phyloP scores from a whole-genome alignment of 495 filamentous ascomycete genomes.

The Chaetomidium leptoderma region DNA sequence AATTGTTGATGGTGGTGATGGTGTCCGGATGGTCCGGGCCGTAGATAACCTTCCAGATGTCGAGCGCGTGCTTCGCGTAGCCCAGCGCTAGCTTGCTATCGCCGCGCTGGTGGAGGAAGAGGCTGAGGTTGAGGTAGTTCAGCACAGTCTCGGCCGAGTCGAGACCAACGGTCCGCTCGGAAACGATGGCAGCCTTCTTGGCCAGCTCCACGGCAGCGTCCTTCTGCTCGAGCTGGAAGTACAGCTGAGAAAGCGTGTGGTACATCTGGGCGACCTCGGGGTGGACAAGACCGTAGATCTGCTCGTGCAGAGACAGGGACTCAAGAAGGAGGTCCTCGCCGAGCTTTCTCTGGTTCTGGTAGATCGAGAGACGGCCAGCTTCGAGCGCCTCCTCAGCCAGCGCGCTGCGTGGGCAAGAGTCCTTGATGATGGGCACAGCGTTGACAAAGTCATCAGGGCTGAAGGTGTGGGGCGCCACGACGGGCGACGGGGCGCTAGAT shows the following conservation, averaged over 20 bases:
- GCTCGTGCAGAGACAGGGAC: constrained; percentile 92
- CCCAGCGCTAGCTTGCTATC: constrained; percentile 78
- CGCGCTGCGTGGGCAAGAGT: constrained; percentile 79
- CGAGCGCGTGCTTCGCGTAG: constrained; percentile 88
- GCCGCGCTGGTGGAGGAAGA: constrained; percentile 89
- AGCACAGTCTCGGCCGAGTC: constrained; percentile 92
- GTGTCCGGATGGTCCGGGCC: constrained; percentile 91
- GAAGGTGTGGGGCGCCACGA: constrained; percentile 60
- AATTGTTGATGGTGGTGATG: constrained; percentile 98
- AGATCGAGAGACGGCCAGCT: constrained; percentile 88
- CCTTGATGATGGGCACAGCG: constrained; percentile 88
- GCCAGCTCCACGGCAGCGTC: constrained; percentile 90
- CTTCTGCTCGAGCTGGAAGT: constrained; percentile 95
- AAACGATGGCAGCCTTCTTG: constrained; percentile 91
- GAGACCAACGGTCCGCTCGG: constrained; percentile 89
- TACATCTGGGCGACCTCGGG: constrained; percentile 95
- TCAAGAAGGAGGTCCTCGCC: constrained; percentile 95
- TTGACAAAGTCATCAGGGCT: constrained; percentile 81
- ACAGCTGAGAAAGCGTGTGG: constrained; percentile 88
- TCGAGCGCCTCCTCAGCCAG: constrained; percentile 95
- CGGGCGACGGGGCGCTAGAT: constrained; percentile 50
- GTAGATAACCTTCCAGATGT: constrained; percentile 96
- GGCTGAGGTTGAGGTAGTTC: constrained; percentile 88
- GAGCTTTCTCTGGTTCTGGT: constrained; percentile 90
- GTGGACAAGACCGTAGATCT: constrained; percentile 97